Evolutionary conservation across 345 rosid species (phyloP).

Genomic region (Aquilaria yunnanensis): DNA sequence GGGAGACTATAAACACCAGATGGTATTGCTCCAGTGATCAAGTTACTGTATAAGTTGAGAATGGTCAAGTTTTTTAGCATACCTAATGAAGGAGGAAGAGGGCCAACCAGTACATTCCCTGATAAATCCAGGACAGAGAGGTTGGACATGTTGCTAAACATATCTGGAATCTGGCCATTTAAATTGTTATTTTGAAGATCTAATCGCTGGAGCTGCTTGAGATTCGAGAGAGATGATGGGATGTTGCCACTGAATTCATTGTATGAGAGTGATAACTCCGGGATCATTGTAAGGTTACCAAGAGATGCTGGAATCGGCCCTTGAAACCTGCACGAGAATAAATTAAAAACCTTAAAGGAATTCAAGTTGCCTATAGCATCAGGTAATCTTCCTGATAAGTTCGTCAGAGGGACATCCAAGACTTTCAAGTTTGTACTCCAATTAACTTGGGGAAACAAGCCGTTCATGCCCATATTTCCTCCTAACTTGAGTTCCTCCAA

Average conservation of each 20-base stretch:
- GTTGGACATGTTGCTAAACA: neutral
- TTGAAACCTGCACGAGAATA: neutral
- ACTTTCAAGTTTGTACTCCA: neutral
- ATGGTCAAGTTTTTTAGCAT: neutral
- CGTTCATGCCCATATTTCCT: neutral
- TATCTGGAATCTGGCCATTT: constrained; percentile 16
- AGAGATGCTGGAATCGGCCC: constrained; percentile 6
- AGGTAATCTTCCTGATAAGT: neutral
- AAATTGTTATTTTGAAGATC: neutral
- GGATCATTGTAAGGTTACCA: constrained; percentile 3
- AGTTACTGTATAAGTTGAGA: constrained; percentile 2
- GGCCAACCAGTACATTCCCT: constrained; percentile 12
- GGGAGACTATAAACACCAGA: constrained; percentile 14
- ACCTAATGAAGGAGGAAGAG: constrained; percentile 4
- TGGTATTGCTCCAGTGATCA: constrained; percentile 14
- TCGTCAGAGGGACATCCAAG: neutral
- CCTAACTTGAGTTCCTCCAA: neutral
- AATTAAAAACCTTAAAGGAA: neutral
- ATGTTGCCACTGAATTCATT: constrained; percentile 17
- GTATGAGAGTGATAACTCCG: neutral
- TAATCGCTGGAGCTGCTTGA: neutral
- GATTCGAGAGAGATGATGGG: constrained; percentile 10
- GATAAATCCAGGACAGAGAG: neutral
- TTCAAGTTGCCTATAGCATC: neutral
- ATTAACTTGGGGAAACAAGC: constrained; percentile 5